Evolutionary conservation across 306 rosid species (phyloP).

Genomic region (Begonia masoniana): DNA sequence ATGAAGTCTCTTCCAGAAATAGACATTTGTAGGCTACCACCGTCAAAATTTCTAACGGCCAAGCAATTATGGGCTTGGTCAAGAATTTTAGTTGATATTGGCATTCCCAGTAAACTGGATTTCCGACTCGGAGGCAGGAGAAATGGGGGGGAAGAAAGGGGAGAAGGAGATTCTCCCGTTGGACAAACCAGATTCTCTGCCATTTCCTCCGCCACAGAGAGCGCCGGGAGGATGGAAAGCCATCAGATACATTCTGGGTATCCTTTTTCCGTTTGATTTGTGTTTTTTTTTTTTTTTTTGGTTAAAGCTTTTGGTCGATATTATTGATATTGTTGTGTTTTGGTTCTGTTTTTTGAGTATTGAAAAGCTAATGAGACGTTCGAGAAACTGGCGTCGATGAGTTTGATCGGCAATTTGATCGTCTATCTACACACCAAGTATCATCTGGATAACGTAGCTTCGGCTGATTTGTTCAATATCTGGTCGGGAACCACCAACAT

Average conservation of each 20-base stretch:
- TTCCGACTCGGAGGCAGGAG: background rate
- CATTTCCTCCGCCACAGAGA: background rate
- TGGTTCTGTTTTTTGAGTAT: background rate
- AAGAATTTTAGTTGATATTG: no score
- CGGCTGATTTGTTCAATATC: slow-evolving; percentile 36
- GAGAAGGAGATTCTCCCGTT: background rate
- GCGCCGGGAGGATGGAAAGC: slow-evolving; percentile 7
- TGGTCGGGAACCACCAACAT: slow-evolving; percentile 50
- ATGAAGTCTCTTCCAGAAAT: no score
- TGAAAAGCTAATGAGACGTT: slow-evolving; percentile 49
- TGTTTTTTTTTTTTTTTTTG: background rate
- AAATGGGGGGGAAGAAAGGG: background rate
- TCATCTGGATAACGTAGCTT: slow-evolving; percentile 29
- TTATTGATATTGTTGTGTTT: background rate
- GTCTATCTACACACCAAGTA: slow-evolving; percentile 42
- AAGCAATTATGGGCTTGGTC: no score
- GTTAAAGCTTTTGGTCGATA: background rate
- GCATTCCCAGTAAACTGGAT: no score
- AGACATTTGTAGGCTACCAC: no score
- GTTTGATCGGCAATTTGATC: slow-evolving; percentile 40
- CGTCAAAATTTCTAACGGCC: no score
- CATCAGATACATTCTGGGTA: slow-evolving; percentile 11
- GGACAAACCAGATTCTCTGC: background rate
- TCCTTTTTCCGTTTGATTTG: background rate
- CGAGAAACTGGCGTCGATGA: slow-evolving; percentile 63